These are phyloP conservation scores for Plasmodium ovale DNA, from an alignment of 169 alveolate species.

Conservation along the genomic window DNA sequence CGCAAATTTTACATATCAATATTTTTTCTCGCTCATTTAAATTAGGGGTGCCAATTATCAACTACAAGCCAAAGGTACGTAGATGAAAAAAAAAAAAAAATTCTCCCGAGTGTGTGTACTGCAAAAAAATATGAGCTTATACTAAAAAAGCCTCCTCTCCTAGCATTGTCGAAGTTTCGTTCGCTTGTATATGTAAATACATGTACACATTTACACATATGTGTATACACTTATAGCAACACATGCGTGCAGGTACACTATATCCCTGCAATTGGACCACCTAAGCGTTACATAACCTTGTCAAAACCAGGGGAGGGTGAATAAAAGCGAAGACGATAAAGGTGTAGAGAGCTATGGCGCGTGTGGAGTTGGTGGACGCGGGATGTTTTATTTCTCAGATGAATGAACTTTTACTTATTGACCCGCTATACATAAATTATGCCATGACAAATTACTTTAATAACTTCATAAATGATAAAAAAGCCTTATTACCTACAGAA, in stretches of 20 bases:
- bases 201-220: not conserved
- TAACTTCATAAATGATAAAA: constrained; percentile 54
- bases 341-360: not conserved
- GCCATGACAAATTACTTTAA: constrained; percentile 65
- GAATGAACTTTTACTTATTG: constrained; percentile 69
- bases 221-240: not conserved
- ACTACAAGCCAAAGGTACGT: too few relatives aligned
- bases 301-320: not conserved
- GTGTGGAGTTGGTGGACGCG: constrained; percentile 38
- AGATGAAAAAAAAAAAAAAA: too few relatives aligned
- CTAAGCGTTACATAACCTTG: not conserved
- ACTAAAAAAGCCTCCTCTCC: too few relatives aligned
- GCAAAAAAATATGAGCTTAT: too few relatives aligned
- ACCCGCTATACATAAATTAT: constrained; percentile 63
- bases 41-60: too few relatives aligned
- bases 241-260: not conserved
- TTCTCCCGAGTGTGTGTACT: too few relatives aligned
- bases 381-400: constrained; percentile 76
- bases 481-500: constrained; percentile 36
- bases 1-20: too few relatives aligned
- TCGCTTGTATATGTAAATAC: not conserved
- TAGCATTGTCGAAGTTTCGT: too few relatives aligned
- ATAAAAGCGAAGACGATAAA: too few relatives aligned
- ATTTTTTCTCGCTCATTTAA: too few relatives aligned
- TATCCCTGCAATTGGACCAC: too few relatives aligned